Conservation (phyloP, 495 filamentous ascomycete genomes). For the Penicillium steckii region DNA sequence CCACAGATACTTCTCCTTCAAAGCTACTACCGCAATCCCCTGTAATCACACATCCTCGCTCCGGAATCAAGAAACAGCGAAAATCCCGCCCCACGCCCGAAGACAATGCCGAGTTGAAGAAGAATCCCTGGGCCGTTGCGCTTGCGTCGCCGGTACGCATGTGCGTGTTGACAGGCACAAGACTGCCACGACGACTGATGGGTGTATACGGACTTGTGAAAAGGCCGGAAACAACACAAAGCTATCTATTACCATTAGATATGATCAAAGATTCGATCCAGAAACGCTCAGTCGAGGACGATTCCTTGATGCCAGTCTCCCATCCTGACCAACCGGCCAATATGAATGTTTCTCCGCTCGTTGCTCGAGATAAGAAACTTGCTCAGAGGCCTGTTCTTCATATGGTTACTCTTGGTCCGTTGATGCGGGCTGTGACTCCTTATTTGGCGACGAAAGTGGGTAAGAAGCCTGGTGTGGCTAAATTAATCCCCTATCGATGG, state of each 20-base stretch:
- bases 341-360: neutral
- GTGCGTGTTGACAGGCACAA: conserved; percentile 55
- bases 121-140: conserved; percentile 49
- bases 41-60: conserved; percentile 22
- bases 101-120: conserved; percentile 30
- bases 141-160: conserved; percentile 64
- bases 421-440: conserved; percentile 21
- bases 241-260: conserved; percentile 60
- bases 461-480: conserved; percentile 18
- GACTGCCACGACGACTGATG: conserved; percentile 64
- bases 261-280: conserved; percentile 35
- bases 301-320: neutral
- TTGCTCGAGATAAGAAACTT: neutral
- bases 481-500: conserved; percentile 37
- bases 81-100: conserved; percentile 41
- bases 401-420: conserved; percentile 28
- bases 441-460: conserved; percentile 1
- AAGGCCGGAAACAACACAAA: conserved; percentile 52
- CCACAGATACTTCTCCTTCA: conserved; percentile 22
- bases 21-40: conserved; percentile 43
- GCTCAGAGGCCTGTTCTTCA: conserved; percentile 14
- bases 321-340: too few relatives aligned
- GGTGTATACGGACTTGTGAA: conserved; percentile 57
- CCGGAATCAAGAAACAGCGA: conserved; percentile 26
- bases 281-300: neutral